Percentiles rank a stretch among this genome's conserved stretches.
Evolutionary conservation across 306 rosid species (phyloP).

Genomic region (peach (Prunus persica)): Prunus_persica_NCBIv2 NC_034010.1:3730501-3731000

Average conservation of each 20-base stretch:
- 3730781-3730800: neutral
- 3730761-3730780: neutral
- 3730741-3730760: slow-evolving; percentile 1
- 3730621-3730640: neutral
- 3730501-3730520: slow-evolving; percentile 42
- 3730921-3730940: neutral
- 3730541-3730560: slow-evolving; percentile 74
- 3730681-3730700: neutral
- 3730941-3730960: neutral
- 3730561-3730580: slow-evolving; percentile 78
- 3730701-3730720: neutral
- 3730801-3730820: neutral
- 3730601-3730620: slow-evolving; percentile 70
- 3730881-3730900: neutral
- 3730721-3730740: neutral
- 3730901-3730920: neutral
- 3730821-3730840: neutral
- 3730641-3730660: no score
- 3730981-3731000: neutral
- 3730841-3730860: neutral
- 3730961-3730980: neutral
- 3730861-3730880: neutral
- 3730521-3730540: slow-evolving; percentile 95
- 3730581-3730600: slow-evolving; percentile 86
- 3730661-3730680: neutral